Evolutionary conservation across 192 early-diverging fungal species (phyloP).

Genomic region (Backusella parvicylindrica): DNA sequence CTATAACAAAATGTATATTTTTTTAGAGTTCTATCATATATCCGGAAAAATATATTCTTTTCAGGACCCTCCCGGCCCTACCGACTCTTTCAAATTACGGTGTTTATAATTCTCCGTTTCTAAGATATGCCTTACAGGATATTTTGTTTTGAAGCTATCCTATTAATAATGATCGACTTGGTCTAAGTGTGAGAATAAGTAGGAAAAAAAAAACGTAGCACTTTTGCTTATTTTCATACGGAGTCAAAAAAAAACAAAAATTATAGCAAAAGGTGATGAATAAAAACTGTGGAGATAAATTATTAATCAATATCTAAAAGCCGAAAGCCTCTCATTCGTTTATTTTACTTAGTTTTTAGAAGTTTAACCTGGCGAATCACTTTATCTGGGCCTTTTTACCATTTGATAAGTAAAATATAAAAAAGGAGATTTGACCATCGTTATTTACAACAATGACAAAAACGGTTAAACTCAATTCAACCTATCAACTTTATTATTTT

Average conservation of each 20-base stretch:
- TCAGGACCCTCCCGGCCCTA: background rate
- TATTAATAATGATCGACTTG: background rate
- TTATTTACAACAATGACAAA: background rate
- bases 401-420: background rate
- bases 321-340: background rate
- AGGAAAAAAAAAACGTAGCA: background rate
- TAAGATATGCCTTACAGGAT: no score
- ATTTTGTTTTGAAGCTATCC: no score
- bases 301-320: background rate
- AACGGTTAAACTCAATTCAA: background rate
- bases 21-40: no score
- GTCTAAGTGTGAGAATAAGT: background rate
- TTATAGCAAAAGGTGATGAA: no score
- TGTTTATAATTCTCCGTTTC: background rate
- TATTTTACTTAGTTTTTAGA: background rate
- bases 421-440: no score
- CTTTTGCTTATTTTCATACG: background rate
- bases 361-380: background rate
- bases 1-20: background rate
- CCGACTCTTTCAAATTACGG: background rate
- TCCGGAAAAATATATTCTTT: background rate
- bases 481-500: background rate
- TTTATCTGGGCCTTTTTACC: background rate
- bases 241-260: background rate
- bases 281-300: background rate